Percentiles rank a stretch among this genome's conserved stretches.
These are phyloP conservation scores for Rhododendron vialii DNA, from an alignment of 148 eudicot genomes.

Conservation along the genomic window DNA sequence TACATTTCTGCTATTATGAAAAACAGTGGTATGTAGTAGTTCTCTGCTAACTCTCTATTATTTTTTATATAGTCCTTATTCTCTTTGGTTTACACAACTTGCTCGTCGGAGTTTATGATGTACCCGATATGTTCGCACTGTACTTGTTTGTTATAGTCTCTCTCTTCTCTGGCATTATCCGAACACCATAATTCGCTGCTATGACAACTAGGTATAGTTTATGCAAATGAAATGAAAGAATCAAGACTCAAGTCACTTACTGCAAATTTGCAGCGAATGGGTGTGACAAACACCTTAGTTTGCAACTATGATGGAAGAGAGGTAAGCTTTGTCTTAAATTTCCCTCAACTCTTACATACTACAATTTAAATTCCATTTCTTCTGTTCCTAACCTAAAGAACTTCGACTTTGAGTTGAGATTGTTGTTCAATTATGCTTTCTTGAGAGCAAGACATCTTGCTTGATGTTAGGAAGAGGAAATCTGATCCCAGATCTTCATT, in stretches of 20 bases:
- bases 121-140: background rate
- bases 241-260: constrained; percentile 82
- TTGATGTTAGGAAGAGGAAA: background rate
- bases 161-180: background rate
- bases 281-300: constrained; percentile 86
- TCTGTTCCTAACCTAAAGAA: background rate
- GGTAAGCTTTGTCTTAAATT: constrained; percentile 35
- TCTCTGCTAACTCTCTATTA: background rate
- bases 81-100: background rate
- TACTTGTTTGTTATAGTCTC: background rate
- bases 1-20: constrained; percentile 91
- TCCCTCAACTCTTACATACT: background rate
- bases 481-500: background rate
- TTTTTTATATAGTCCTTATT: background rate
- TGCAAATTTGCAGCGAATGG: constrained; percentile 89
- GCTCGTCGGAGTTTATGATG: background rate
- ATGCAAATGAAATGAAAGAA: constrained; percentile 91
- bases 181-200: background rate
- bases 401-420: no score
- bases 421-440: background rate
- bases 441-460: background rate
- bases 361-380: background rate
- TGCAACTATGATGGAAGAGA: constrained; percentile 92
- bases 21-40: constrained; percentile 60
- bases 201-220: constrained; percentile 52